phyloP scores from a whole-genome alignment of 1,139 yeast species.

The Diutina mesorugosa region DNA sequence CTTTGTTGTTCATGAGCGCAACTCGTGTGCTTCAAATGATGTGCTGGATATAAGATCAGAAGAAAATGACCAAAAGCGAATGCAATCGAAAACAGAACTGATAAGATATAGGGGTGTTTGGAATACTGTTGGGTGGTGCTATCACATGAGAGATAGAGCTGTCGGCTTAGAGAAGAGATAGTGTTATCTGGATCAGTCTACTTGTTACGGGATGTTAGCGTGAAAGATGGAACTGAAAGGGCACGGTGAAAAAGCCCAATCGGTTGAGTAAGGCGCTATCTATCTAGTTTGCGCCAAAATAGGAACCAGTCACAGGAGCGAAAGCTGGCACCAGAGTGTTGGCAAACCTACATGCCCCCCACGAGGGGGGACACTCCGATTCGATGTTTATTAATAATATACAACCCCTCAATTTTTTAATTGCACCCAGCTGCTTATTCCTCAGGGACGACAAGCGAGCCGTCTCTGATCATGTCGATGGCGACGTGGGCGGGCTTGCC shows the following conservation, averaged over 20 bases:
- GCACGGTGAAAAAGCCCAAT: background rate
- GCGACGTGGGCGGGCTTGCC: conserved; percentile 99
- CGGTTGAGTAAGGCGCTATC: conserved; percentile 8
- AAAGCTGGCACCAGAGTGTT: conserved; percentile 88
- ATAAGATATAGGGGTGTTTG: too few species aligned
- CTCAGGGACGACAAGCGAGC: conserved; percentile 94
- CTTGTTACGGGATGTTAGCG: background rate
- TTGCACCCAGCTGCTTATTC: conserved; percentile 30
- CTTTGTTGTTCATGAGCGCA: too few species aligned
- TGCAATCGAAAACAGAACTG: too few species aligned
- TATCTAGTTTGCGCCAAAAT: conserved; percentile 94
- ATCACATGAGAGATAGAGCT: too few species aligned
- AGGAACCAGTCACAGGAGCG: conserved; percentile 63
- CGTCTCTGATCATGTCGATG: conserved; percentile 95
- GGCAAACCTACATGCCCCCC: conserved; percentile 44
- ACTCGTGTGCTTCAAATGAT: too few species aligned
- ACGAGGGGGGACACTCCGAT: background rate
- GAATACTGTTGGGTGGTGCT: too few species aligned
- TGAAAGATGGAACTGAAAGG: background rate
- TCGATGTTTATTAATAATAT: background rate
- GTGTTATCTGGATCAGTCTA: background rate
- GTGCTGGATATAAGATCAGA: too few species aligned
- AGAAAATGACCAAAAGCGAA: too few species aligned
- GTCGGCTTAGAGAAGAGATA: too few species aligned
- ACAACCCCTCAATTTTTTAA: background rate